phyloP scores from a whole-genome alignment of 1,284 basidiomycete genomes.

The Ustilago xerochloae region DNA sequence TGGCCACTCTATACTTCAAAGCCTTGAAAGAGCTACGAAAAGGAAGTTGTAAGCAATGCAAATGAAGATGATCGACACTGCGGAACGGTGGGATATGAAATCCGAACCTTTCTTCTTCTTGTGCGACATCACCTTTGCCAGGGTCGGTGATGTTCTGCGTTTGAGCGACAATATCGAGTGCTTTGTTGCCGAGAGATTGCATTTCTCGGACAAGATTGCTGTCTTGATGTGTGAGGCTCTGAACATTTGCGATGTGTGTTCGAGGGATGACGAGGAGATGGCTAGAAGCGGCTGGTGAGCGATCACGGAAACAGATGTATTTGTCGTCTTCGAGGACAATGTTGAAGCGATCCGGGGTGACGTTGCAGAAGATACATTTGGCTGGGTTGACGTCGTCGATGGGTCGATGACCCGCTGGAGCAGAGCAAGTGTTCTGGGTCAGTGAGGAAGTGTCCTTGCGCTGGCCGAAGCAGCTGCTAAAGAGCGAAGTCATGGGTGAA shows the following conservation, averaged over 20 bases:
- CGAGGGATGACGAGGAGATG: conserved; percentile 78
- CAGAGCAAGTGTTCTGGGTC: neutral
- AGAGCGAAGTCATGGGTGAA: conserved; percentile 18
- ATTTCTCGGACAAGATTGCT: conserved; percentile 73
- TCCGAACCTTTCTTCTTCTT: conserved; percentile 52
- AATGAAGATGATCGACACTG: conserved; percentile 81
- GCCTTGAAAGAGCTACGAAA: conserved; percentile 72
- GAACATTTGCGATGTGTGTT: conserved; percentile 72
- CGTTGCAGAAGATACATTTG: conserved; percentile 75
- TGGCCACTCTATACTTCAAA: conserved; percentile 75
- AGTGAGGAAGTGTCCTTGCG: neutral
- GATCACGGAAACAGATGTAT: conserved; percentile 77
- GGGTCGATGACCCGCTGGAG: conserved; percentile 17
- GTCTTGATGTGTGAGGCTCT: conserved; percentile 69
- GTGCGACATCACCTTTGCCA: neutral
- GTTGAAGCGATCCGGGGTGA: conserved; percentile 73
- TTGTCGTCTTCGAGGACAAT: conserved; percentile 75
- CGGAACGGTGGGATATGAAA: conserved; percentile 78
- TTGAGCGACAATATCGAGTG: conserved; percentile 70
- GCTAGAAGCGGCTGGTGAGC: conserved; percentile 74
- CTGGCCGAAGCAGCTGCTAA: conserved; percentile 30
- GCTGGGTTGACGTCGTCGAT: conserved; percentile 39
- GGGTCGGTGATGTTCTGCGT: conserved; percentile 15
- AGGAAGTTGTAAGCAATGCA: conserved; percentile 80
- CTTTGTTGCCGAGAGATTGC: conserved; percentile 73